phyloP scores from a whole-genome alignment of 352 stramenopile species.

The Globisporangium nunn region DNA sequence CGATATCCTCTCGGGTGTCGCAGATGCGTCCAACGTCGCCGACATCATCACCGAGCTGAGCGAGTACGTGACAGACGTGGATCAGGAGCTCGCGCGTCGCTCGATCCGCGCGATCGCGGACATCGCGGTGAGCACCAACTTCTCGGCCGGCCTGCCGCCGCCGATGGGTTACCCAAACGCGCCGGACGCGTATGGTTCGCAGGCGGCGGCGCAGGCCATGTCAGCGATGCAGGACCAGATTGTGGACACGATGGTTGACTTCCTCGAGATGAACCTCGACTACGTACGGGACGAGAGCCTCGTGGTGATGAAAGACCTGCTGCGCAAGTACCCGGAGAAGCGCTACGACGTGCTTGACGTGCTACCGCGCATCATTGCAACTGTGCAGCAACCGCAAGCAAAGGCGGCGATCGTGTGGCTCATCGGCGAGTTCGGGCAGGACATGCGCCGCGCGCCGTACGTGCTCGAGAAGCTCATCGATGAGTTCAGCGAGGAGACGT shows the following conservation, averaged over 20 bases:
- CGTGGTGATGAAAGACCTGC: conserved; percentile 93
- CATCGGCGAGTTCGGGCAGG: conserved; percentile 94
- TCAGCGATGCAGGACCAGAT: conserved; percentile 81
- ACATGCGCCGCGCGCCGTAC: conserved; percentile 92
- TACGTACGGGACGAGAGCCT: conserved; percentile 96
- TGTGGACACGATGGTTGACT: conserved; percentile 93
- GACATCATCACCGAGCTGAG: conserved; percentile 97
- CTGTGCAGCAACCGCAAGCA: conserved; percentile 72
- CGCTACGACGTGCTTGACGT: conserved; percentile 88
- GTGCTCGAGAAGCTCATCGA: conserved; percentile 95
- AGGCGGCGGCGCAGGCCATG: conserved; percentile 48
- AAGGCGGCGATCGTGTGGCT: conserved; percentile 96
- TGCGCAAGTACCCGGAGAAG: conserved; percentile 95
- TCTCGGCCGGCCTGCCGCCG: conserved; percentile 27
- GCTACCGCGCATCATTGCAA: conserved; percentile 61
- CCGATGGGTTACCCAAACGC: conserved; percentile 33
- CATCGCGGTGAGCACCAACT: conserved; percentile 88
- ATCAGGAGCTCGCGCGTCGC: conserved; percentile 88
- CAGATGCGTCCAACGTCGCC: conserved; percentile 89
- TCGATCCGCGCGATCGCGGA: conserved; percentile 92
- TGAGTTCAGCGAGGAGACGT: conserved; percentile 88
- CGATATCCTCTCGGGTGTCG: conserved; percentile 92
- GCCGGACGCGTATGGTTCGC: conserved; percentile 61
- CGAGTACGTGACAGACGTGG: conserved; percentile 95
- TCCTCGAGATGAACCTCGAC: conserved; percentile 95